These are phyloP conservation scores for Striga asiatica DNA, from an alignment of 257 asterid genomes.

Conservation along the genomic window DNA sequence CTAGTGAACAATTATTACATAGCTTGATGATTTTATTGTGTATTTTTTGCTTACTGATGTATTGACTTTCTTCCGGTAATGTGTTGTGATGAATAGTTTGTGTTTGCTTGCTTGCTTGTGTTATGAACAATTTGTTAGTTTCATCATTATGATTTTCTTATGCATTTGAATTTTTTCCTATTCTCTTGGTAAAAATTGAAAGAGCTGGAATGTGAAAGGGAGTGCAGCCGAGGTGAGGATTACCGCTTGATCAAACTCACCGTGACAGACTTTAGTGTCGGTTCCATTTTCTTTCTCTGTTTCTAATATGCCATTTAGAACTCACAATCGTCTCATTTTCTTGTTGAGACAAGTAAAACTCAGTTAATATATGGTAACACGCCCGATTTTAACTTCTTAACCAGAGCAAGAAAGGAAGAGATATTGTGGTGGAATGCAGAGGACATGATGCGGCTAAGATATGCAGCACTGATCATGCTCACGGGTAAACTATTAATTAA, in stretches of 20 bases:
- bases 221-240: conserved; percentile 97
- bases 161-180: not conserved
- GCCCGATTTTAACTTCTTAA: not conserved
- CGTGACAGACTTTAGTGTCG: conserved; percentile 60
- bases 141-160: conserved; percentile 10
- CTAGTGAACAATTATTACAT: no score
- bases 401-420: conserved; percentile 58
- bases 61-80: not conserved
- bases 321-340: not conserved
- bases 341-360: conserved; percentile 1
- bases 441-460: conserved; percentile 98
- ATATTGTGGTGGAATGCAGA: conserved; percentile 79
- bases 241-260: conserved; percentile 90
- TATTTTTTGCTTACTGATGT: no score
- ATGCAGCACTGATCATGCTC: conserved; percentile 70
- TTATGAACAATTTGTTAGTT: not conserved
- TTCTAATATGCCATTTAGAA: not conserved
- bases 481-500: conserved; percentile 44
- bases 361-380: not conserved
- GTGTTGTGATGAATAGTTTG: not conserved
- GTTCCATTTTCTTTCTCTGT: conserved; percentile 14
- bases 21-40: no score
- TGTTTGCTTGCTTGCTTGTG: not conserved
- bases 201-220: conserved; percentile 95
- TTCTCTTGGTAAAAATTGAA: conserved; percentile 17